phyloP scores from a whole-genome alignment of 164 flowering plant genomes.

The Vitis vinifera region DNA sequence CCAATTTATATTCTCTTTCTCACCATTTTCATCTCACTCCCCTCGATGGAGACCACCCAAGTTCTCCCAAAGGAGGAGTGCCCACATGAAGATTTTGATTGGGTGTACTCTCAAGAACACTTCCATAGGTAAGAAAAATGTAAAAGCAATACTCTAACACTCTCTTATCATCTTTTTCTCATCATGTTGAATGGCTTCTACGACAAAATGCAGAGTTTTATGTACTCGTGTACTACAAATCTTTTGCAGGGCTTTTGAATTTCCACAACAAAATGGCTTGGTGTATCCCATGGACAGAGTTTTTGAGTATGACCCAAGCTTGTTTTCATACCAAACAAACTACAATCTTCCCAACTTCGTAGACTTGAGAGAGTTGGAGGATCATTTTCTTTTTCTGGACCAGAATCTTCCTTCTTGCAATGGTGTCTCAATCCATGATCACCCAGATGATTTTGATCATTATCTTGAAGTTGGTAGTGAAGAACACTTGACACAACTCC shows the following conservation, averaged over 20 bases:
- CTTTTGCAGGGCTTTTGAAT: constrained; percentile 9
- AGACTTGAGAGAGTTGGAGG: too few species aligned
- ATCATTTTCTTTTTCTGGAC: too few species aligned
- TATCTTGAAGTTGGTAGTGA: background rate
- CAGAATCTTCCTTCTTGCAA: too few species aligned
- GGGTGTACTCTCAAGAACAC: background rate
- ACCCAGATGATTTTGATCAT: background rate
- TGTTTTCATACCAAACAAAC: background rate
- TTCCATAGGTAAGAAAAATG: too few species aligned
- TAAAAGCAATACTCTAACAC: too few species aligned
- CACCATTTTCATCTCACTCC: background rate
- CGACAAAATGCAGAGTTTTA: background rate
- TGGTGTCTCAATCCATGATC: too few species aligned
- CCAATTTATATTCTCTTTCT: constrained; percentile 12
- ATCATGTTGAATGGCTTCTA: background rate
- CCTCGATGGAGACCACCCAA: constrained; percentile 1
- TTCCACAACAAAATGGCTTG: background rate
- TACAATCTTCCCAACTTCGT: background rate
- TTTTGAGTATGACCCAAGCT: background rate
- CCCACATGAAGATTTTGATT: background rate
- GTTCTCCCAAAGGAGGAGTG: background rate
- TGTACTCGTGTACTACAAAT: too few species aligned
- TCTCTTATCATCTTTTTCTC: background rate
- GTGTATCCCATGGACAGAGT: background rate
- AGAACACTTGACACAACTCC: background rate